These are phyloP conservation scores for Sutorius eximius DNA, from an alignment of 1,284 basidiomycete genomes.

Conservation along the genomic window DNA sequence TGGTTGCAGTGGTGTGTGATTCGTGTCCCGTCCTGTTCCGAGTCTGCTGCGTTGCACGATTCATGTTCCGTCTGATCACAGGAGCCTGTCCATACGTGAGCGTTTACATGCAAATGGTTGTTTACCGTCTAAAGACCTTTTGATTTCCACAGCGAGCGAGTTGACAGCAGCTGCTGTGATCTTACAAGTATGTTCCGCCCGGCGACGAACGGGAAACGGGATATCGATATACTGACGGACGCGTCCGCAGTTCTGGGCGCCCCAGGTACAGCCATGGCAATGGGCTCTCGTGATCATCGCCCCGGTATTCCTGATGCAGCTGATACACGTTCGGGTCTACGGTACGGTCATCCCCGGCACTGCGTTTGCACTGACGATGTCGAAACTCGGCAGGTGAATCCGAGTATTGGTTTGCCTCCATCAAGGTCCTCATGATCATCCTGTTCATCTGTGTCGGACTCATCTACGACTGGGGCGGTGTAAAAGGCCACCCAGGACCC, in stretches of 20 bases:
- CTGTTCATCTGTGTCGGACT: slow-evolving; percentile 56
- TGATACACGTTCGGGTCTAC: slow-evolving; percentile 49
- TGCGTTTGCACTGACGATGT: too few relatives aligned
- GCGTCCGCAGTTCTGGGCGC: slow-evolving; percentile 41
- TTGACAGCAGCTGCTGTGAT: slow-evolving; percentile 45
- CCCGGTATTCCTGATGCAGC: slow-evolving; percentile 45
- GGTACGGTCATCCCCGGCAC: too few relatives aligned
- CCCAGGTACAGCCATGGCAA: slow-evolving; percentile 46
- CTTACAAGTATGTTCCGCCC: slow-evolving; percentile 35
- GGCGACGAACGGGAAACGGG: background rate
- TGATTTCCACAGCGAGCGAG: slow-evolving; percentile 39
- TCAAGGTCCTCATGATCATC: slow-evolving; percentile 58
- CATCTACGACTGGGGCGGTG: slow-evolving; percentile 57
- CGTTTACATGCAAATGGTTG: background rate
- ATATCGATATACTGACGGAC: background rate
- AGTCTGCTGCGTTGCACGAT: background rate
- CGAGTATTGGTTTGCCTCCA: slow-evolving; percentile 51
- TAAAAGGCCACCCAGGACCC: slow-evolving; percentile 54
- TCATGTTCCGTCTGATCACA: slow-evolving; percentile 13
- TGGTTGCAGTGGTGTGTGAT: slow-evolving; percentile 51
- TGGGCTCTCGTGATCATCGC: slow-evolving; percentile 53
- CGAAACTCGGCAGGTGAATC: slow-evolving; percentile 42
- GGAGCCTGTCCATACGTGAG: slow-evolving; percentile 44
- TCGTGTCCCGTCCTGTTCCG: background rate
- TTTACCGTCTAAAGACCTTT: background rate